These are phyloP conservation scores for Quercus alba DNA, from an alignment of 306 rosid genomes.

Conservation along the genomic window DNA sequence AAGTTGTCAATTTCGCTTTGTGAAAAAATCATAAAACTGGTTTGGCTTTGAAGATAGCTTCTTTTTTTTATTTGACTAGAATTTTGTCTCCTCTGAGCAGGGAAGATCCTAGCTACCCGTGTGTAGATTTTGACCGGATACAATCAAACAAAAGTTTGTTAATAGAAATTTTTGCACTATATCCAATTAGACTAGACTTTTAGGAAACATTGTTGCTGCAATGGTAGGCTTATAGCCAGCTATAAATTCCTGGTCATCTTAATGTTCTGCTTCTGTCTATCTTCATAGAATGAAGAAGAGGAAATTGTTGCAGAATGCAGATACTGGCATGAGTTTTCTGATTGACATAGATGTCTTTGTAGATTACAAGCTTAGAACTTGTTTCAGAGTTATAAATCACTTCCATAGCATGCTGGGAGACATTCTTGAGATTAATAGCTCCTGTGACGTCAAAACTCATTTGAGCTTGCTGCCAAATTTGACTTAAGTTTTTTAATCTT, in stretches of 20 bases:
- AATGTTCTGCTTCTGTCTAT: not conserved
- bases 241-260: no score
- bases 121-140: no score
- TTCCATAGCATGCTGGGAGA: not conserved
- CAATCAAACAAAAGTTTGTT: no score
- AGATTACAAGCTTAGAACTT: not conserved
- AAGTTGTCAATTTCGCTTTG: not conserved
- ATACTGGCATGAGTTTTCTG: not conserved
- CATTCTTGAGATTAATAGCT: not conserved
- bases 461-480: not conserved
- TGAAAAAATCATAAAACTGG: not conserved
- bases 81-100: not conserved
- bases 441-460: not conserved
- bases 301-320: not conserved
- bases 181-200: not conserved
- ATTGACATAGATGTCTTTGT: not conserved
- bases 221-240: no score
- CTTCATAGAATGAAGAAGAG: not conserved
- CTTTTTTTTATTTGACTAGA: not conserved
- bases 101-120: not conserved
- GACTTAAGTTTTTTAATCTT: not conserved
- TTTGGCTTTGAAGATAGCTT: constrained; percentile 1
- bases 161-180: not conserved
- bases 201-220: not conserved
- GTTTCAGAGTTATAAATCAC: not conserved